phyloP scores from a whole-genome alignment of 768 basidiomycete genomes.

The Phylloporus arenicola region DNA sequence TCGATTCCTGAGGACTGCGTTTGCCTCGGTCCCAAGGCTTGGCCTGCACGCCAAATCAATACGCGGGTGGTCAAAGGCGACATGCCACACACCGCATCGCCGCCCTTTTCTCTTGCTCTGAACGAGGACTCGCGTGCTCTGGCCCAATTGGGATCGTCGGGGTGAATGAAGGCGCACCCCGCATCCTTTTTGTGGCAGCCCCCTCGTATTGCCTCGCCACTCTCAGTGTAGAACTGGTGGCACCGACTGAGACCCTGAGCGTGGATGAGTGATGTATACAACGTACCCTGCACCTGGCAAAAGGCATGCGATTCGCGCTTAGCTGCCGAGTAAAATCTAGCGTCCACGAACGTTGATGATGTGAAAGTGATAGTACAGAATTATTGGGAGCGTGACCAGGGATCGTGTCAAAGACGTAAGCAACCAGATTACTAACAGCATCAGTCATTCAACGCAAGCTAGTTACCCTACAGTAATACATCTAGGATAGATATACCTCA shows the following conservation, averaged over 20 bases:
- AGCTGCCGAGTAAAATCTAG: neutral
- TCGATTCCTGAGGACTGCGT: neutral
- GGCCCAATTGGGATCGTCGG: constrained; percentile 21
- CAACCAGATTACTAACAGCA: no score
- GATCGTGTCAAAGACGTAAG: no score
- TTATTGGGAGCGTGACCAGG: neutral
- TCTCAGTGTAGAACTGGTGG: constrained; percentile 27
- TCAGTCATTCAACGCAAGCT: neutral
- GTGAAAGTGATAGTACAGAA: neutral
- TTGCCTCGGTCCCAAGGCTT: constrained; percentile 5
- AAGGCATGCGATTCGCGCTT: constrained; percentile 22
- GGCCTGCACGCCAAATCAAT: constrained; percentile 4
- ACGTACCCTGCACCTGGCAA: constrained; percentile 22
- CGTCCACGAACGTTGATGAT: neutral
- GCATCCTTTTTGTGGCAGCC: constrained; percentile 23
- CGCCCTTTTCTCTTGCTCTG: constrained; percentile 11
- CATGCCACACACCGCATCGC: constrained; percentile 15
- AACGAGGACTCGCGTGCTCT: constrained; percentile 11
- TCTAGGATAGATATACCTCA: constrained; percentile 1
- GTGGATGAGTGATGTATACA: constrained; percentile 2
- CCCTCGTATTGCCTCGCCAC: constrained; percentile 20
- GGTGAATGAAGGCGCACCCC: constrained; percentile 30
- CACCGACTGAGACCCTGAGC: neutral
- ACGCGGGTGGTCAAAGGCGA: neutral
- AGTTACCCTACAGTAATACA: constrained; percentile 7